phyloP scores from a whole-genome alignment of 2,329 filamentous ascomycete species.

The Penicillium capsulatum region DNA sequence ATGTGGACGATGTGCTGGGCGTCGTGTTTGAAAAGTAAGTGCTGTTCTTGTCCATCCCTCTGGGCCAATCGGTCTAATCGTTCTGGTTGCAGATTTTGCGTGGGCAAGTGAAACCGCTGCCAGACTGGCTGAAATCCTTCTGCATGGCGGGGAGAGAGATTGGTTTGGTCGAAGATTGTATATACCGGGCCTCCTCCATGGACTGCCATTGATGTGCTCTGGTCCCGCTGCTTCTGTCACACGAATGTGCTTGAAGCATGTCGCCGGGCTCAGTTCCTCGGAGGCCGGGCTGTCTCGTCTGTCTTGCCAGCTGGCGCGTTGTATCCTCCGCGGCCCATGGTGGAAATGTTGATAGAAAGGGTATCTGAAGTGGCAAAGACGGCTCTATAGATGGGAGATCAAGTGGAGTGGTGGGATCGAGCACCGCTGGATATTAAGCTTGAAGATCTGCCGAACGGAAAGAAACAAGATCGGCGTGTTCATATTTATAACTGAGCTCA shows the following conservation, averaged over 20 bases:
- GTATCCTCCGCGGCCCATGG: slow-evolving; percentile 41
- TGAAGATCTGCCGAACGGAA: too few relatives aligned
- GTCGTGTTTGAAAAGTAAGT: slow-evolving; percentile 96
- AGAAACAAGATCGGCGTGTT: too few relatives aligned
- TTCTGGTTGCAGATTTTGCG: slow-evolving; percentile 48
- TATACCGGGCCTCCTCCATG: neutral
- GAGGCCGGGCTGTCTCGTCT: slow-evolving; percentile 1
- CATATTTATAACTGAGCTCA: too few relatives aligned
- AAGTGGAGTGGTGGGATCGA: slow-evolving; percentile 1
- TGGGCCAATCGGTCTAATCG: slow-evolving; percentile 12
- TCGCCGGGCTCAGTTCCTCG: slow-evolving; percentile 5
- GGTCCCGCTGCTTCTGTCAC: neutral
- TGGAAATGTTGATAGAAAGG: neutral
- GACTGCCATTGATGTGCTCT: neutral
- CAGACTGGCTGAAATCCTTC: neutral
- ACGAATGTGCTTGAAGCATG: slow-evolving; percentile 1
- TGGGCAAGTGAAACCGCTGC: slow-evolving; percentile 47
- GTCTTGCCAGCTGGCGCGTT: slow-evolving; percentile 21
- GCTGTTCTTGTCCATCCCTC: slow-evolving; percentile 5
- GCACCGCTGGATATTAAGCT: too few relatives aligned
- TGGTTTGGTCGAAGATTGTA: neutral
- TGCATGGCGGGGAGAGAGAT: neutral
- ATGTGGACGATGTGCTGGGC: slow-evolving; percentile 92
- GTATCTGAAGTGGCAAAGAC: neutral
- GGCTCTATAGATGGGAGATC: neutral